Base-by-base conservation (phyloP, 2,329 filamentous ascomycete genomes). In the Fusarium sp. region DNA sequence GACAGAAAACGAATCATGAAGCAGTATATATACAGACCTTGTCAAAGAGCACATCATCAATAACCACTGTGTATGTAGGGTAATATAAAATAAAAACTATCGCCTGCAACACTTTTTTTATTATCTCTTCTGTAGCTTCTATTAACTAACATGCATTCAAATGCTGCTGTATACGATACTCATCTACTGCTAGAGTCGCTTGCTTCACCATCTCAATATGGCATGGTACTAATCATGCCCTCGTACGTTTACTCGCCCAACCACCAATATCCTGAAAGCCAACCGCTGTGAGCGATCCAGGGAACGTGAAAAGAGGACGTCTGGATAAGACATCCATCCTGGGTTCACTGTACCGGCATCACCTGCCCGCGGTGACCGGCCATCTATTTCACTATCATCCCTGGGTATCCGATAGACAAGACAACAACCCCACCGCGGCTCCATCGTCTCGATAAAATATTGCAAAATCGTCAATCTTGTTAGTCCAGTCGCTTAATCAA, bases 401-500 rank as follows among this genome's bases (percentile, higher is more conserved):
- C 71, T 75, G 76, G 76, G 76, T 78, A 78, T 78, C 68, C 70
- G 76, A 74, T 77, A 74, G 75, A 70, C 76, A 78, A 76, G 73
- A 76, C 70, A 73, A 72, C 62, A 70, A 76, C 65, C 65, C 57
- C 72, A 73, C 72, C 73, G 73, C 74, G 72, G 76, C 65, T 68
- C 73, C 72, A 65, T 77, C 68, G 42, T 68, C 65, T 67, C 70
- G 50, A 68, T 53, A 63, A 73, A 71, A 72, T 60, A 75, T 71
- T 71, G 74, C 65, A 70, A 74, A 72, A 77, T 61, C 63, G 41
- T 70, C 72, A 74, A 69, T 74, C 66, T 75, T 65, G 36, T 74
- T 35, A 54, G 33, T 28, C 26, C 38, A 65, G 61, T 73, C 60
- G 62, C 73, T 81, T 86, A 95, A 70, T 92, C 92, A 84, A 97